Conservation (phyloP, 805 yeast genomes). For the Hanseniaspora clermontiae region DNA sequence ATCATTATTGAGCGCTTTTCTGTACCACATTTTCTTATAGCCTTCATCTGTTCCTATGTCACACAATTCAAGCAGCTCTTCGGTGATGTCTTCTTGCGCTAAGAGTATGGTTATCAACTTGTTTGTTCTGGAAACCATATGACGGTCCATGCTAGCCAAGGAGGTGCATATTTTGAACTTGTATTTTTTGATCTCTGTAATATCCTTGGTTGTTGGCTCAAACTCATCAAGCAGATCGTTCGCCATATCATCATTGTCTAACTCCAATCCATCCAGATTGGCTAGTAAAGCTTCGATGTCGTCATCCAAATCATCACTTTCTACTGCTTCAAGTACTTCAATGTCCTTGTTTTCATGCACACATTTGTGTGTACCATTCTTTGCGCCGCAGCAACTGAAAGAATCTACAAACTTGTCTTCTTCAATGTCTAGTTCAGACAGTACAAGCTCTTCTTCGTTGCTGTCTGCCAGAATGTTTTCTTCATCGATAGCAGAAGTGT, state of each 20-base stretch:
- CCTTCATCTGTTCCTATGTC: slow-evolving; percentile 81
- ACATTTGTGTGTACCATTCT: neutral
- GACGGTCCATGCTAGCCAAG: slow-evolving; percentile 72
- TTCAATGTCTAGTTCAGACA: too few relatives aligned
- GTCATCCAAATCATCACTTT: slow-evolving; percentile 17
- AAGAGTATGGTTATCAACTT: slow-evolving; percentile 59
- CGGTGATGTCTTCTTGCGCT: slow-evolving; percentile 28
- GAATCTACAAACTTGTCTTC: neutral
- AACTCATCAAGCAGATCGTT: slow-evolving; percentile 16
- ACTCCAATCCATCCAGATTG: slow-evolving; percentile 21
- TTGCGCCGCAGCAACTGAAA: neutral
- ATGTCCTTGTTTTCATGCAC: neutral
- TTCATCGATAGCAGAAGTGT: too few relatives aligned
- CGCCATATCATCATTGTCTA: slow-evolving; percentile 15
- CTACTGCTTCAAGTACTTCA: neutral
- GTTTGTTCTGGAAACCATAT: slow-evolving; percentile 64
- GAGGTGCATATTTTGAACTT: slow-evolving; percentile 77
- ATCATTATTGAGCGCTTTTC: slow-evolving; percentile 36
- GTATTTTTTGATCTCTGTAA: slow-evolving; percentile 30
- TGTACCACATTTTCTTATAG: slow-evolving; percentile 74
- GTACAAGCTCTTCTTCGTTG: too few relatives aligned
- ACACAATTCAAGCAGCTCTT: slow-evolving; percentile 23
- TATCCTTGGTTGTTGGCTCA: slow-evolving; percentile 5
- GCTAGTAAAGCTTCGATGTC: slow-evolving; percentile 27
- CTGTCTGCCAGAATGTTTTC: too few relatives aligned